Evolutionary conservation across 192 early-diverging fungal genomes (phyloP), one percentile per base, ranked within the genome.

Genomic region (Rhizophagus prolifer): DNA sequence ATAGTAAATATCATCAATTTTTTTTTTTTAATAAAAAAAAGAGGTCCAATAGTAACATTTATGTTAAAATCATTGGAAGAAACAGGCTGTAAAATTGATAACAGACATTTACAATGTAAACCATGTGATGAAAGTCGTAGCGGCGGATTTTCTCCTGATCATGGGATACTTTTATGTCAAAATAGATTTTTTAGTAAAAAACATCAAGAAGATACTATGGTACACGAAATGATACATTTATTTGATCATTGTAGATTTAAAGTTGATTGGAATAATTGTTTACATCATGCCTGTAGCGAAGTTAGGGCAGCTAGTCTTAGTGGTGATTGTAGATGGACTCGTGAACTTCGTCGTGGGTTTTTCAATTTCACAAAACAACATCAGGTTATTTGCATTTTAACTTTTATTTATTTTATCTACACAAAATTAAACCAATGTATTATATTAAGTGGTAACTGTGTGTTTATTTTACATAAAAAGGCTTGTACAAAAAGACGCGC

Each of bases 201-300:
- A n/a, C 94, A 95, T 75, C 85, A 93, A 85, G 95, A 97, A 80
- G 92, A 95, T 72, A 96, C 95, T 3, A 92, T 98, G 87, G 93
- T 94, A 9, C 97, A 98, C 77, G 97, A 98, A 80, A 91, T 95
- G 92, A 84, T 95, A 31, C 93, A 95, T 77, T 92, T 92, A 66
- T 94, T 92, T 79, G 93, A 95, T 69, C 86, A 95, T 67, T 88
- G 89, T 54, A 85, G 85, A 78, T 93, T 91, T 78, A 89, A 92
- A 47, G 79, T 95, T 7, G 87, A 93, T 60, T 92, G 92, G 91
- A 83, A 77, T 63, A 92, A 93, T 75, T 82, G 91, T 65, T 86
- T 85, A 47, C 93, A 94, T 79, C 93, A 94, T 71, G 93, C 93
- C 0, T 95, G 93, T 78, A 90, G 92, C 63, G 93, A 95, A 73